These are phyloP conservation scores for Silene latifolia DNA, from an alignment of 148 eudicot species.

Conservation along the genomic window DNA sequence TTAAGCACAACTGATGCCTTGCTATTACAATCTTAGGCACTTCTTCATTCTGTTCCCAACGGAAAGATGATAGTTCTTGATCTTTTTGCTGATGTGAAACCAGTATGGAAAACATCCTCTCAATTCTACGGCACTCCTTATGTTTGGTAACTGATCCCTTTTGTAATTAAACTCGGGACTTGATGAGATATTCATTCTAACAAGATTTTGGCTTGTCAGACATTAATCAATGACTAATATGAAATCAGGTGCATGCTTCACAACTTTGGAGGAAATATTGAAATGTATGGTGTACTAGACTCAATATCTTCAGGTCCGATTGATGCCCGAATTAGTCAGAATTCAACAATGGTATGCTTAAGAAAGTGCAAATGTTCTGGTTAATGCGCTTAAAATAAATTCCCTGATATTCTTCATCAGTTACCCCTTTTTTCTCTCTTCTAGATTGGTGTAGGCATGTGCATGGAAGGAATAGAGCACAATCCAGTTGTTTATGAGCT, in stretches of 20 bases:
- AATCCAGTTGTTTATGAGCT: slow-evolving; percentile 97
- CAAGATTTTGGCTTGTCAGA: slow-evolving; percentile 4
- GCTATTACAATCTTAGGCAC: slow-evolving; percentile 52
- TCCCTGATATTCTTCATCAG: neutral
- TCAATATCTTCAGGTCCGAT: slow-evolving; percentile 86
- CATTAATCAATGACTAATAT: slow-evolving; percentile 13
- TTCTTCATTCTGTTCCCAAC: slow-evolving; percentile 92
- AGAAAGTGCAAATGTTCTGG: neutral
- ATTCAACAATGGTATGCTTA: slow-evolving; percentile 84
- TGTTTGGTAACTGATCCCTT: slow-evolving; percentile 52
- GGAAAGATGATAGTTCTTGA: slow-evolving; percentile 99
- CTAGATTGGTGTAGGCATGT: slow-evolving; percentile 97
- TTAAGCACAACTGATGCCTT: slow-evolving; percentile 13
- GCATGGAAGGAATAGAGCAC: slow-evolving; percentile 99
- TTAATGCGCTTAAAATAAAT: neutral
- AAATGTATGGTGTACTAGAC: slow-evolving; percentile 94
- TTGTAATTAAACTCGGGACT: slow-evolving; percentile 5
- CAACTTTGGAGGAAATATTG: slow-evolving; percentile 97
- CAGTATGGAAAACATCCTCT: slow-evolving; percentile 82
- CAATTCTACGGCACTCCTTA: slow-evolving; percentile 94
- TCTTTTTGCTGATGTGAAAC: slow-evolving; percentile 96
- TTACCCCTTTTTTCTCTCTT: slow-evolving; percentile 10
- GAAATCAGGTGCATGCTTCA: slow-evolving; percentile 93
- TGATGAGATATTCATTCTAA: slow-evolving; percentile 10
- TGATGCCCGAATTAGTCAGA: slow-evolving; percentile 71